Evolutionary conservation across 208 protist species (phyloP), one percentile per base, ranked within the genome.

Genomic region (Trypanosoma cruzi): DNA sequence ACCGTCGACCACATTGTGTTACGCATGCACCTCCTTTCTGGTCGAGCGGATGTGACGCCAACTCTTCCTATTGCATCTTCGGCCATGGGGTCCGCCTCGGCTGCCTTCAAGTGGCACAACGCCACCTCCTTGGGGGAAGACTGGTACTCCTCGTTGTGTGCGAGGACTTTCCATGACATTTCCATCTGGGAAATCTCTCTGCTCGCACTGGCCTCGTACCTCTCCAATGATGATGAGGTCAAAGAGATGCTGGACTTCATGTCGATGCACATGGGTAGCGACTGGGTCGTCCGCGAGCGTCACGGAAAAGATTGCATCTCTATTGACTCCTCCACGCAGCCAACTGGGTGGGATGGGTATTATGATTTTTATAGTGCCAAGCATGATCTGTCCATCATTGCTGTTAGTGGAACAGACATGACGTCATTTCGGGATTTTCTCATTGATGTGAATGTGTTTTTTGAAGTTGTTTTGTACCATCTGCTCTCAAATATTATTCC

Each of bases 1-100:
- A 79, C 73, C 22, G 80, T 95, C 34, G 84, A 95, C 70, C 89
- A 95, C 72, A 86, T 95, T 71, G 79, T 95, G n/a, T 59, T 91
- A 36, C 79, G 78, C 42, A 85, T 92, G 81, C 77, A 89, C 64
- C 68, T 95, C n/a, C 49, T 88, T 22, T 85, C 86, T 34, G 65
- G 24, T 52, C 53, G 55, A 37, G 31, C 49, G 6, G 58, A 52
- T 52, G 37, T 58, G 34, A 52, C 16, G 31, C 29, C 59, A 26
- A 59, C 37, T 34, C 56, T 64, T 2, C 53, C 71, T 26, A 44
- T 48, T 36, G 37, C 42, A 6, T 73, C 29, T 70, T 55, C 37
- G 53, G n/a, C 57, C 14, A 79, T 70, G 8, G 65, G 54, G 63
- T 49, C 62, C 7, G 64, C 75, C 28, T 80, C 70, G 55, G 74